Evolutionary conservation across 2,329 filamentous ascomycete species (phyloP), one percentile per base, ranked within the genome.

Genomic region (Davidsoniella australis): DNA sequence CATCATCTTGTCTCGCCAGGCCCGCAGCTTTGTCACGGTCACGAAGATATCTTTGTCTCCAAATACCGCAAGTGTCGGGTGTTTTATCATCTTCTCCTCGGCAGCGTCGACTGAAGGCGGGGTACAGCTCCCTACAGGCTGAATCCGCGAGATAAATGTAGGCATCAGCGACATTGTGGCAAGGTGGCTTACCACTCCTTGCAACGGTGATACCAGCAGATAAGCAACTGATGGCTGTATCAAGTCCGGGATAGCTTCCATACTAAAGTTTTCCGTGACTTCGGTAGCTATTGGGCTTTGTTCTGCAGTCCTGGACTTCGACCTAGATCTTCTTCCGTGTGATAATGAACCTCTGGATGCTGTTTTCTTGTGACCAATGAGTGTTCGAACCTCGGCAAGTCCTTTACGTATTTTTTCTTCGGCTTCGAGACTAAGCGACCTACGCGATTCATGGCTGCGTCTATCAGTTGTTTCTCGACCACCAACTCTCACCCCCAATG

Each of bases 1-100:
- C 16, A 63, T 61, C 41, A 88, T 63, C 52, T 67, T 70, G 39
- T 66, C 64, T 8, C 68, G 68, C 88, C 88, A 94, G 1, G 68
- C 64, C 9, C 73, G 70, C 56, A 88, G 67, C 61, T 76, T 83
- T 51, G 69, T 72, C 3, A 67, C 68, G 1, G 78, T 73, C 1
- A 84, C 79, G 55, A 95, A 93, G 0, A 71, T 64, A 61, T 96
- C 88, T 3, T 73, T 68, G 46, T 80, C 76, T 1, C 88, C 89
- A 58, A 80, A 94, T 0, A 94, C 63, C 0, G 76, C 78, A 33
- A 94, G 61, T 0, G 81, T 81, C 1, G 71, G 69, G 57, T 79
- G 70, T 2, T 64, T 61, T 1, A 75, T 63, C 45, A 84, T 65
- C 57, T 82, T 78, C 47, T 65, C 63, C 50, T 79, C 73, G 1